Conservation (phyloP, 768 basidiomycete species). For the Porphyrellus cyaneotinctus region DNA sequence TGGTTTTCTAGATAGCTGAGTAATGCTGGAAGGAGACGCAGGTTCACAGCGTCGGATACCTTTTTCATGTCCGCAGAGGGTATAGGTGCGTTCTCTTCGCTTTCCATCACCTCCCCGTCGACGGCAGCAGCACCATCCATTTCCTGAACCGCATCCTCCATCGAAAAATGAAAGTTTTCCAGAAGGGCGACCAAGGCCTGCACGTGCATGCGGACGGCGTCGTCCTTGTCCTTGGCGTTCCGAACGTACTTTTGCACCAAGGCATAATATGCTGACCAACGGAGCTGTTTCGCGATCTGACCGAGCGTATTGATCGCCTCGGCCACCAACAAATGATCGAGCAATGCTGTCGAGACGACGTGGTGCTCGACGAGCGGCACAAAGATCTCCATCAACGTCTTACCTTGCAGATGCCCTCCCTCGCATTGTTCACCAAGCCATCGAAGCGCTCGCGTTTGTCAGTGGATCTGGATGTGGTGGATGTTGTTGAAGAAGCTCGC, state of each 20-base stretch:
- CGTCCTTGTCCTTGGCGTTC: constrained; percentile 60
- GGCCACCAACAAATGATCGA: constrained; percentile 85
- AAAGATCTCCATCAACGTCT: constrained; percentile 75
- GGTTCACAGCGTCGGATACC: constrained; percentile 74
- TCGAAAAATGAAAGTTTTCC: constrained; percentile 88
- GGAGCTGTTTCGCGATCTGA: constrained; percentile 66
- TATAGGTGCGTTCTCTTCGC: constrained; percentile 21
- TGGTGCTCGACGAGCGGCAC: constrained; percentile 85
- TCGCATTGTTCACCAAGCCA: constrained; percentile 80
- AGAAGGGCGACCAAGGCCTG: constrained; percentile 79
- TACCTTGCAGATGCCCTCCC: constrained; percentile 60
- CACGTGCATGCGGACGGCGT: constrained; percentile 76
- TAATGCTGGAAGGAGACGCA: constrained; percentile 73
- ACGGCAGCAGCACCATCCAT: constrained; percentile 26
- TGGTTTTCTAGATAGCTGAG: constrained; percentile 79
- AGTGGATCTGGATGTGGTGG: constrained; percentile 87
- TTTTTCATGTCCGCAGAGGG: constrained; percentile 22
- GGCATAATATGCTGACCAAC: constrained; percentile 81
- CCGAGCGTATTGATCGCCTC: constrained; percentile 84
- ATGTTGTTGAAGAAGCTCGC: constrained; percentile 97
- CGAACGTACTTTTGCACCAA: constrained; percentile 80
- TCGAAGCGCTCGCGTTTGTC: constrained; percentile 80
- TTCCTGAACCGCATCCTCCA: constrained; percentile 53
- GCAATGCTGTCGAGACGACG: constrained; percentile 53
- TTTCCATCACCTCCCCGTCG: constrained; percentile 28